These are phyloP conservation scores for Leccinum sublutescens DNA, from an alignment of 768 basidiomycete species.

Conservation along the genomic window DNA sequence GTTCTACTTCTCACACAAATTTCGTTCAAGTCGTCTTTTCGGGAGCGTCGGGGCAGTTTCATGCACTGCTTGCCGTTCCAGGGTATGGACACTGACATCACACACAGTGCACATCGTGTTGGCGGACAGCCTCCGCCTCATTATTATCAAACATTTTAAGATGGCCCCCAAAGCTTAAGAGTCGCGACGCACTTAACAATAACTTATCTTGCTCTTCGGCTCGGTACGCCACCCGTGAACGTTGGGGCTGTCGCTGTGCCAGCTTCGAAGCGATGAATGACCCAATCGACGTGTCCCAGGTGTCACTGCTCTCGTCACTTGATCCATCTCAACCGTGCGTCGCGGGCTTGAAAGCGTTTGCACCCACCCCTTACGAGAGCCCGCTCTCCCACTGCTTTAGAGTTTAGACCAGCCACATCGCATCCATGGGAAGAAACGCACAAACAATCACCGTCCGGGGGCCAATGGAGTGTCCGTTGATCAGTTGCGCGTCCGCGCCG, in stretches of 20 bases:
- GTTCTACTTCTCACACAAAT: constrained; percentile 16
- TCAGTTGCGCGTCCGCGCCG: background rate
- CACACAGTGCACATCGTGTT: constrained; percentile 7
- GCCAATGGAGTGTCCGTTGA: background rate
- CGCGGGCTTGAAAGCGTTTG: background rate
- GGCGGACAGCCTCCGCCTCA: constrained; percentile 4
- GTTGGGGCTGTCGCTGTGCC: background rate
- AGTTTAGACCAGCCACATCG: constrained; percentile 16
- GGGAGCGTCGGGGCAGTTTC: background rate
- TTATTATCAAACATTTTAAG: background rate
- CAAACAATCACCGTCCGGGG: constrained; percentile 1
- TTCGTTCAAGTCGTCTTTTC: constrained; percentile 18
- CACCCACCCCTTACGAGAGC: constrained; percentile 19
- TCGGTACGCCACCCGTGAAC: background rate
- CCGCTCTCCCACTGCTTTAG: constrained; percentile 15
- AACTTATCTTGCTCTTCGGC: background rate
- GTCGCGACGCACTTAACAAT: background rate
- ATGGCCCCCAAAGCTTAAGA: background rate
- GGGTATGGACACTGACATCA: background rate
- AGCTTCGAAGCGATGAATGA: background rate
- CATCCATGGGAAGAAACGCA: constrained; percentile 16
- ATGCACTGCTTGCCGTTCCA: background rate
- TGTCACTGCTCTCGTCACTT: background rate
- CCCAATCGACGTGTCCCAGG: background rate
- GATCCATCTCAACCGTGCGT: background rate